These are phyloP conservation scores for Exophiala alcalophila DNA, from an alignment of 2,329 filamentous ascomycete genomes.

Conservation along the genomic window DNA sequence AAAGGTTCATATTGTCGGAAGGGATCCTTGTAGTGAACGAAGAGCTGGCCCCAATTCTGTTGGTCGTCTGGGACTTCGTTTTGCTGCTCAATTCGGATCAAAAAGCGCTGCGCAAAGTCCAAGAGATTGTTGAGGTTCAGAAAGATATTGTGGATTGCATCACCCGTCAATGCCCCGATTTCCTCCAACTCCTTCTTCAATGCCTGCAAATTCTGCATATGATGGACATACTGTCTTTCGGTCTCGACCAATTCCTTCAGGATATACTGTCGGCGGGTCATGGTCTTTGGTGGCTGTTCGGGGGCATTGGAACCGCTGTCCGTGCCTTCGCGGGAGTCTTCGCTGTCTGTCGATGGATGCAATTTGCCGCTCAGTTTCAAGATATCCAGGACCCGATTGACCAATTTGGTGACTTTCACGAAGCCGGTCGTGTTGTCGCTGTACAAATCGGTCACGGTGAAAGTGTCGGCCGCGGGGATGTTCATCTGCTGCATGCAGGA, in stretches of 20 bases:
- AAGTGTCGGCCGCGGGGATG: conserved; percentile 77
- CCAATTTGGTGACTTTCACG: conserved; percentile 83
- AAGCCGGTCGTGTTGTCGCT: conserved; percentile 95
- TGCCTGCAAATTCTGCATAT: conserved; percentile 88
- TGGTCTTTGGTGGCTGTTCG: conserved; percentile 42
- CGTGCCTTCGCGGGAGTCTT: conserved; percentile 41
- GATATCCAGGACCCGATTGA: conserved; percentile 87
- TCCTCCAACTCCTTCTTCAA: conserved; percentile 88
- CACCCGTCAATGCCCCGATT: conserved; percentile 81
- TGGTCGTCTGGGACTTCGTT: conserved; percentile 73
- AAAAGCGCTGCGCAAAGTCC: conserved; percentile 90
- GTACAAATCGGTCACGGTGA: conserved; percentile 87
- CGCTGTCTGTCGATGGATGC: conserved; percentile 49
- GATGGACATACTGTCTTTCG: conserved; percentile 95
- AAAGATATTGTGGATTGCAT: conserved; percentile 91
- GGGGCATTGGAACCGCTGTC: conserved; percentile 40
- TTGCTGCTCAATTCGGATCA: conserved; percentile 93
- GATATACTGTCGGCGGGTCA: conserved; percentile 79
- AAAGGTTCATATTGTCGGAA: conserved; percentile 96
- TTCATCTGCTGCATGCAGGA: conserved; percentile 80
- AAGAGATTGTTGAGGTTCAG: conserved; percentile 92
- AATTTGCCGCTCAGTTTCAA: conserved; percentile 76
- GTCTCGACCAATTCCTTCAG: conserved; percentile 89
- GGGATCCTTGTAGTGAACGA: conserved; percentile 76
- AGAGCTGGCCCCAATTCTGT: conserved; percentile 95